Conservation (phyloP, 2,329 filamentous ascomycete species). For the Hypoxylon sp. region DNA sequence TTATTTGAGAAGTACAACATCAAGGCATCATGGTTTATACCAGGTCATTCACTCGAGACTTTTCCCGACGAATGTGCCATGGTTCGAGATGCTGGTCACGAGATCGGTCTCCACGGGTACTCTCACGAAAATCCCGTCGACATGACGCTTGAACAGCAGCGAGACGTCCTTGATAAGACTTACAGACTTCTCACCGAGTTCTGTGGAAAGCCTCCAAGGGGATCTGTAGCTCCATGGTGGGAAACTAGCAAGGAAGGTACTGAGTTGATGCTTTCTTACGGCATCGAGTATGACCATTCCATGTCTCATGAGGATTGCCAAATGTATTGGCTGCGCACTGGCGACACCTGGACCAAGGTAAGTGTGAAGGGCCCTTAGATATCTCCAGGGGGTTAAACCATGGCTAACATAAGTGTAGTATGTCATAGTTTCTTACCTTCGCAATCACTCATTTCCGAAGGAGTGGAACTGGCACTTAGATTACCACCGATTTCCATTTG, state of each 20-base stretch:
- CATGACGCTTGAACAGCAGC: constrained; percentile 82
- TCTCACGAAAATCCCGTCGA: constrained; percentile 80
- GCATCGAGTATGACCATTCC: constrained; percentile 78
- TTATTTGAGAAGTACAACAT: constrained; percentile 66
- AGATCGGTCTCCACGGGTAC: constrained; percentile 77
- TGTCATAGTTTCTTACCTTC: constrained; percentile 2
- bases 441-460: neutral
- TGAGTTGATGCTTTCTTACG: constrained; percentile 75
- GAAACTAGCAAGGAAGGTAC: constrained; percentile 78
- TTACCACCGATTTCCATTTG: neutral
- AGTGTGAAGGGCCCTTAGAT: neutral
- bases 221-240: constrained; percentile 82
- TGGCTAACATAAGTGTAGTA: constrained; percentile 29
- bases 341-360: constrained; percentile 74
- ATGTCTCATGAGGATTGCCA: constrained; percentile 77
- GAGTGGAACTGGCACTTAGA: neutral
- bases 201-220: constrained; percentile 78
- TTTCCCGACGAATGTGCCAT: constrained; percentile 76
- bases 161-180: constrained; percentile 81
- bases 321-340: constrained; percentile 74
- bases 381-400: neutral
- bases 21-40: constrained; percentile 63
- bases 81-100: constrained; percentile 75
- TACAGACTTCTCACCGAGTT: constrained; percentile 80
- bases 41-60: constrained; percentile 73